phyloP scores from a whole-genome alignment of 441 rosid species.

The Daphne laureola region DNA sequence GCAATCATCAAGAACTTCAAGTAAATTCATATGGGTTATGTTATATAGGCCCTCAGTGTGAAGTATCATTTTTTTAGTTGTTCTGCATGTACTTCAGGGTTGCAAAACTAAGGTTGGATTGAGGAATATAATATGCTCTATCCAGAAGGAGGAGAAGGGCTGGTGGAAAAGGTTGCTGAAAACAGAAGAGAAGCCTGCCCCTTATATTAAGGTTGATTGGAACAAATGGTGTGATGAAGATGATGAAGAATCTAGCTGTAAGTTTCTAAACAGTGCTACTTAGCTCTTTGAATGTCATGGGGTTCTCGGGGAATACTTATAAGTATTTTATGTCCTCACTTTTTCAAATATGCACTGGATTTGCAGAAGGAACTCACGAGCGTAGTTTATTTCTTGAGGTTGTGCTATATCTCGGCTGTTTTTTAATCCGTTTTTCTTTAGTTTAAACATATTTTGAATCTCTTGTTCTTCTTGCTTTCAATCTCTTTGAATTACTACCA shows the following conservation, averaged over 20 bases:
- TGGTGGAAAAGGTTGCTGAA: slow-evolving; percentile 91
- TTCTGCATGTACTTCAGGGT: slow-evolving; percentile 37
- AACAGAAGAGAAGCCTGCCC: slow-evolving; percentile 86
- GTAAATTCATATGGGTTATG: too few relatives aligned
- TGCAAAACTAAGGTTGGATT: slow-evolving; percentile 70
- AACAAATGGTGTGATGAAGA: slow-evolving; percentile 98
- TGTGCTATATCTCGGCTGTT: too few relatives aligned
- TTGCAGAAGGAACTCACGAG: too few relatives aligned
- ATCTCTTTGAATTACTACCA: neutral
- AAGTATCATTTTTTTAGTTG: neutral
- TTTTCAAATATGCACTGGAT: neutral
- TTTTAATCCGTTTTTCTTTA: neutral
- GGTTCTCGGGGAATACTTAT: neutral
- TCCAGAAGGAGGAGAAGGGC: slow-evolving; percentile 75
- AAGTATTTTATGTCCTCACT: neutral
- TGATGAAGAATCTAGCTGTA: slow-evolving; percentile 58
- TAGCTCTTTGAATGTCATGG: slow-evolving; percentile 6
- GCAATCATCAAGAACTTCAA: too few relatives aligned
- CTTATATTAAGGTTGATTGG: slow-evolving; percentile 97
- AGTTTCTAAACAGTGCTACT: slow-evolving; percentile 21
- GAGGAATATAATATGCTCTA: slow-evolving; percentile 70
- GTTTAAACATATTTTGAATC: slow-evolving; percentile 1
- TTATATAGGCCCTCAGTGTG: too few relatives aligned
- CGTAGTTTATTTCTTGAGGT: too few relatives aligned
- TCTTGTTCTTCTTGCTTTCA: neutral